Base-by-base conservation (phyloP, 257 asterid species). In the Nicotiana otophora region DNA sequence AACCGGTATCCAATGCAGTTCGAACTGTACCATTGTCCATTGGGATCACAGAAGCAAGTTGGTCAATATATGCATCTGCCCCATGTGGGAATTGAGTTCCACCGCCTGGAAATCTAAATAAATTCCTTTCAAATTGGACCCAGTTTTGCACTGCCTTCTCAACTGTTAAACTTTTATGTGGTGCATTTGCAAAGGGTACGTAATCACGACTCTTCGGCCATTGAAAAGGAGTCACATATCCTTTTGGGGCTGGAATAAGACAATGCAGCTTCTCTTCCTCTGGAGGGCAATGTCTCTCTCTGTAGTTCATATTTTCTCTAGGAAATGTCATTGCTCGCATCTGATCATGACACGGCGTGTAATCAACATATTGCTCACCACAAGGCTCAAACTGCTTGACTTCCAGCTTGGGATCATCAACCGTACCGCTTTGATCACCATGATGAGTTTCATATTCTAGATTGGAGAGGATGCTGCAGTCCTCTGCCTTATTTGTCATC, bases 31-130 rank as follows among this genome's bases (percentile, higher is more conserved):
- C 86, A 31, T 84, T 84, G 76, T 81, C 86, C 10, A 84, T 84
- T 31, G 86, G 86, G 58, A 84, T 84, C 60, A 84, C 84, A 79
- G 83, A 48, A 60, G 86, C 84, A 84, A 84, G 86, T 76, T 84
- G 81, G 31, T 80, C 84, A 72, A 84, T 84, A 80, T 84, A 84
- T 0, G 78, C 84, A 84, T 84, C 86, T 58, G 58, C 84, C 51
- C 86, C 83, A 3, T 11, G 80, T 28, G 83, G 86, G n/a, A 83
- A 83, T 82, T 83, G 82, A n/a, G 85, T 83, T 77, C 85, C 82
- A 36, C 82, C 82, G 46, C 82, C 82, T 7, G 85, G 78, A 80
- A 83, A 83, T 62, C 83, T 78, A 78, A 83, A 81, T 53, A 83
- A 46, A 66, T 66, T 17, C 30, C 83, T 83, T 78, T 83, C 86